Base-by-base conservation (phyloP, 148 eudicot genomes). In the Talinum fruticosum region DNA sequence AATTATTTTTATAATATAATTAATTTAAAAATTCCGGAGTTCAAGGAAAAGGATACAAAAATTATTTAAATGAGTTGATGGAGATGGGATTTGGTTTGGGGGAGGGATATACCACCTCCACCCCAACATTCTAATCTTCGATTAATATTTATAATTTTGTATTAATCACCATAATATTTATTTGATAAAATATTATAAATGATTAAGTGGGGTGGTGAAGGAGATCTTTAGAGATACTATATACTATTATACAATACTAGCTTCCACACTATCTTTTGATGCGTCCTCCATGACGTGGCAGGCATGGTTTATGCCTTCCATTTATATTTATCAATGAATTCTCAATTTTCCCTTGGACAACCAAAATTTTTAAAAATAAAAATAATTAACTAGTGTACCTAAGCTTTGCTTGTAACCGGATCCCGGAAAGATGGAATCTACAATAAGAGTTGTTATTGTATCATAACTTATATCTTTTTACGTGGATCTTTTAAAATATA, bases 91-190 rank as follows among this genome's bases (percentile, higher is more conserved):
- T 67, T 69, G 79, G 35, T 57, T 35, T 30, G 59, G 24, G 49
- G 69, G 41, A n/a, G 37, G 35, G 30, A 68, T 72, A 76, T 80
- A 74, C 76, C 82, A 65, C 81, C 81, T 66, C 72, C 54, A 71
- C 74, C 72, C 80, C 83, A 84, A 71, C 81, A 68, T 76, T 57
- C 57, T 69, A 18, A 53, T 65, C 64, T 69, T 53, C 29, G 51
- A 59, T 29, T 51, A 51, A 23, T 10, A 66, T 66, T 45, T 4
- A 33, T 4, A 6, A 49, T 12, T 49, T 14, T 51, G 16, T 51
- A 51, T 51, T 10, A 8, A 51, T 51, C 16, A 51, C 21, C 23
- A 19, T 19, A 51, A 18, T 51, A 51, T 15, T 23, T 18, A 41
- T 51, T 18, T 51, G 23, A 51, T 59, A n/a, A 24, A 59, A 59